Base-by-base conservation (phyloP, 1,284 basidiomycete species). In the Macrocystidia cucumis region DNA sequence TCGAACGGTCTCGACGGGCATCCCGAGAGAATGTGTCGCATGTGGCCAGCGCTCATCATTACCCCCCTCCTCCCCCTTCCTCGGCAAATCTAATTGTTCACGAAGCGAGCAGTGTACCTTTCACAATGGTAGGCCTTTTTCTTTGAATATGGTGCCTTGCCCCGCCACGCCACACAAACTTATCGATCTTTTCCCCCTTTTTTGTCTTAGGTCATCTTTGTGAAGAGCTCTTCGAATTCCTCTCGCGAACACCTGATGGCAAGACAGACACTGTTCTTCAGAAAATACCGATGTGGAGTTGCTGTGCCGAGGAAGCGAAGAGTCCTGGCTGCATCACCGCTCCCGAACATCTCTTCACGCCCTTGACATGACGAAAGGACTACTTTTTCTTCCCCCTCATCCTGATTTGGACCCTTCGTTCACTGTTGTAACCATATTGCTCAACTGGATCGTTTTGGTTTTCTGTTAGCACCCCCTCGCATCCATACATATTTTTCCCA, bases 241-340 rank as follows among this genome's bases (percentile, higher is more conserved):
- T 60, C 3, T 59, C 59, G 12, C 43, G 49, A 12, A 54, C 52
- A 2, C 50, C 56, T 3, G 54, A 57, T 17, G 56, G 58, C 9
- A 51, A 42, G n/a, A 36, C 45, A 5, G 51, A 52, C 35, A 51
- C 51, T 21, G 52, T 53, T 12, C 44, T 59, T 12, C 54, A 53
- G 23, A 57, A 48, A 5, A 51, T 65, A 9, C 51, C 51, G 11
- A 63, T 64, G 59, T 66, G 63, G 63, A 65, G 55, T 32, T 66
- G 63, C 43, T 66, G 62, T 38, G 56, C 62, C 33, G 59, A 62
- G 35, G 62, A 63, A 25, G 56, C 56, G 35, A 43, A 44, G 46
- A 58, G 54, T 38, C 46, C 52, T 2, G 60, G 60, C 9, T 63
- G 59, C 36, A 41, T 47, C 21, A 22, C 28, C 13, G 35, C 42